A percentile compares a stretch with the other conserved stretches of the same genome.
These are phyloP conservation scores for Rosa lucieae DNA, from an alignment of 306 rosid species.

Conservation along the genomic window DNA sequence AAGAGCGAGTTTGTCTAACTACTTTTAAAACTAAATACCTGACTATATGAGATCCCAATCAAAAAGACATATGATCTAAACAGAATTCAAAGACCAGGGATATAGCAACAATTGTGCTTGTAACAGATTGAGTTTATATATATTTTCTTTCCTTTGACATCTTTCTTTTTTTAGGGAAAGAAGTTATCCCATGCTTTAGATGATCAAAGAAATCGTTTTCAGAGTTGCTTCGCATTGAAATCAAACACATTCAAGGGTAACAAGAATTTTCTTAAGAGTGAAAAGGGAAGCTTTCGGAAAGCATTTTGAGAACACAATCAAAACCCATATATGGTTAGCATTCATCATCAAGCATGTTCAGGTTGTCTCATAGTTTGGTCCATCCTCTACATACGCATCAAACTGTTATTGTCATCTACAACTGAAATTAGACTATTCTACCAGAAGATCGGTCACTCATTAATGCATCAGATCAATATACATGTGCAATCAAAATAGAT, in stretches of 20 bases:
- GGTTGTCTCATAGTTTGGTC: slow-evolving; percentile 1
- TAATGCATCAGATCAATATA: not conserved
- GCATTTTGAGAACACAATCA: not conserved
- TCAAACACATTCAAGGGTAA: not conserved
- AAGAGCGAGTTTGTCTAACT: not conserved
- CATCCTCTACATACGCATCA: not conserved
- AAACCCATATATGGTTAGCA: not conserved
- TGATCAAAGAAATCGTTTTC: not conserved
- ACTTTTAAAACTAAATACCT: too few species aligned
- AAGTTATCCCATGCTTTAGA: not conserved
- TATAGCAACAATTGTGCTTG: not conserved
- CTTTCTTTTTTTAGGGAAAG: not conserved
- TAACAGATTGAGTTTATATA: not conserved
- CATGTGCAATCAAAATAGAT: slow-evolving; percentile 11
- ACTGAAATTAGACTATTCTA: slow-evolving; percentile 35
- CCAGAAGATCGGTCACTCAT: slow-evolving; percentile 30
- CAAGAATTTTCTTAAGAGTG: not conserved
- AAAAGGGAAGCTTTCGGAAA: not conserved
- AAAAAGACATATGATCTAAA: too few species aligned
- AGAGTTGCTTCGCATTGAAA: not conserved
- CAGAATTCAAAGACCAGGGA: too few species aligned
- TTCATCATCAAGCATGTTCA: slow-evolving; percentile 2
- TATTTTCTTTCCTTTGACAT: not conserved
- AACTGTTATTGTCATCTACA: not conserved
- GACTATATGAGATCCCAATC: too few species aligned